These are phyloP conservation scores for Kernera saxatilis DNA, from an alignment of 345 rosid genomes.

Conservation along the genomic window DNA sequence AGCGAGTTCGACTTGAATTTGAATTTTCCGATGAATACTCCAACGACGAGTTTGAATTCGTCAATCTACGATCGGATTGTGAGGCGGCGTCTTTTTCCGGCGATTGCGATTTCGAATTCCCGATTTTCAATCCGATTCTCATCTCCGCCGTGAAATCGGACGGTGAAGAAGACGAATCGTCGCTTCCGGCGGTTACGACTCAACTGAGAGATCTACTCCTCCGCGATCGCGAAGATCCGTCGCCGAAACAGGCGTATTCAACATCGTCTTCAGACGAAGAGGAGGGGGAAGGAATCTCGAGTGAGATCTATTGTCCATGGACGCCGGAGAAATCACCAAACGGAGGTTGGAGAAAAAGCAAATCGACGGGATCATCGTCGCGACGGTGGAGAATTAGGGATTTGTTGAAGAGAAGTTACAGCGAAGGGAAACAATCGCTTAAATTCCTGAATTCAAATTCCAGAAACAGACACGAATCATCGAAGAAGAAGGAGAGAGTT, in stretches of 20 bases:
- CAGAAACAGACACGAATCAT: background rate
- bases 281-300: conserved; percentile 36
- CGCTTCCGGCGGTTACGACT: conserved; percentile 14
- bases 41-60: conserved; percentile 58
- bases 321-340: conserved; percentile 37
- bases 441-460: conserved; percentile 21
- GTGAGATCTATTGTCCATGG: conserved; percentile 55
- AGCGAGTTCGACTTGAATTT: conserved; percentile 29
- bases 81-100: background rate
- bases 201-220: conserved; percentile 40
- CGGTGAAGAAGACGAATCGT: background rate
- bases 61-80: background rate
- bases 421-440: conserved; percentile 59
- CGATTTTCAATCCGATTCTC: conserved; percentile 38
- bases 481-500: conserved; percentile 11
- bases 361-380: conserved; percentile 44
- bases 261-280: conserved; percentile 43
- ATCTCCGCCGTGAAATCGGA: background rate
- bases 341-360: conserved; percentile 57
- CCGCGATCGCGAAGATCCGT: conserved; percentile 27
- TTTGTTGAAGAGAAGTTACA: conserved; percentile 54
- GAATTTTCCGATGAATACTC: background rate
- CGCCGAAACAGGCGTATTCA: conserved; percentile 24
- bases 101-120: conserved; percentile 34
- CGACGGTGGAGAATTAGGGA: conserved; percentile 56